A percentile compares a stretch with the other conserved stretches of the same genome.
phyloP scores from a whole-genome alignment of 768 basidiomycete genomes.

The Tylopilus subfusipes region DNA sequence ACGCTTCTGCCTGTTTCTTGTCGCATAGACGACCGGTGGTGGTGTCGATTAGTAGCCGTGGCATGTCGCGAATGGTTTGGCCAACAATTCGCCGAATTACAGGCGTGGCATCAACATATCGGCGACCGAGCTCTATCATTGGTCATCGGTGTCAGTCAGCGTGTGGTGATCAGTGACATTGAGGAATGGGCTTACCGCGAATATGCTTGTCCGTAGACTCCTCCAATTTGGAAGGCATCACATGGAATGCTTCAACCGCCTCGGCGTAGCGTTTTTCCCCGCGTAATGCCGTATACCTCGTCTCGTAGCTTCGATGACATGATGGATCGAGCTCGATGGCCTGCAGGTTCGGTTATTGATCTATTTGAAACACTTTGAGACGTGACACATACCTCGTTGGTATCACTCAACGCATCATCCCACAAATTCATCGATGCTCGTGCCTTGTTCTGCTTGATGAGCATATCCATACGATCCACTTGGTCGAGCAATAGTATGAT shows the following conservation, averaged over 20 bases:
- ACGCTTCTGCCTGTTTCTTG: slow-evolving; percentile 3
- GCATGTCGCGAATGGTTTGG: not conserved
- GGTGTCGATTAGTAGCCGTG: slow-evolving; percentile 6
- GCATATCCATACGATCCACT: too few relatives aligned
- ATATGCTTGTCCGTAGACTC: not conserved
- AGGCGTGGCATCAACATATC: not conserved
- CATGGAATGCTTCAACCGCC: not conserved
- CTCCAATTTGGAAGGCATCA: slow-evolving; percentile 2
- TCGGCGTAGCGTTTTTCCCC: not conserved
- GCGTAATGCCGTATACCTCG: not conserved
- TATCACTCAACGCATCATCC: too few relatives aligned
- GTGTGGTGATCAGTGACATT: not conserved
- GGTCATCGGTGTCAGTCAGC: not conserved
- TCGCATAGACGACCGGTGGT: slow-evolving; percentile 6
- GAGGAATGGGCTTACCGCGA: not conserved
- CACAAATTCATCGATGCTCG: too few relatives aligned
- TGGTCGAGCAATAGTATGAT: too few relatives aligned
- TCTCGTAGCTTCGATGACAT: not conserved
- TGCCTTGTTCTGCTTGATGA: too few relatives aligned
- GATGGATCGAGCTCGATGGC: slow-evolving; percentile 3
- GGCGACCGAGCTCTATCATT: not conserved
- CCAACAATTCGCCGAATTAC: not conserved
- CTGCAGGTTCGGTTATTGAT: not conserved
- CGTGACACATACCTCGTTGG: too few relatives aligned
- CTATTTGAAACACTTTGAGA: too few relatives aligned